Base-by-base conservation (phyloP, 163 green algal species). In the Scenedesmus sp. region DNA sequence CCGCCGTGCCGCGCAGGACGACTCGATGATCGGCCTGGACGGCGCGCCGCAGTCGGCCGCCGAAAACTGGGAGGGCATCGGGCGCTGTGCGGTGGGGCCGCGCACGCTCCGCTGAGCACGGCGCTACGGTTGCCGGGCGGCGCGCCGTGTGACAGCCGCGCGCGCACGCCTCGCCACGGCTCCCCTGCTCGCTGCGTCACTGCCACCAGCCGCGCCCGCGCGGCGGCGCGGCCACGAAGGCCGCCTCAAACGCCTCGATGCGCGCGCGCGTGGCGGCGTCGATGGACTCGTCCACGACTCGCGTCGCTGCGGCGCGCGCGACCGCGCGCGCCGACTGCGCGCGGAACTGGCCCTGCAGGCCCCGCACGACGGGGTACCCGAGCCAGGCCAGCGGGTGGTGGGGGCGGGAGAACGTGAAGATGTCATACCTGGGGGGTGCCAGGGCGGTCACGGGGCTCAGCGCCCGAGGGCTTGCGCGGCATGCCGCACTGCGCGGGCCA, bases 301-400 rank as follows among this genome's bases (percentile, higher is more conserved):
- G n/a, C n/a, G 58, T 7, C 26, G 75, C 75, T 62, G 75, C 65
- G 33, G 75, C 64, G 24, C 75, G 44, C 13, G 50, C 31, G 56
- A 95, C 78, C 3, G 84, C 82, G 10, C 60, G 60, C 33, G 84
- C 83, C 13, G 85, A 91, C 14, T 95, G 81, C 3, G 48, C 9
- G 2, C 74, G 77, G 66, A 96, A 97, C 28, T 74, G 84, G 10
- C 70, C 60, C 78, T 97, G 93, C 78, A 91, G 89, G 22, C 85
- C 56, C 9, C 91, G 76, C 39, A 93, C 82, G 0, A 95, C 44
- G 0, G 91, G 91, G 75, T 93, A 94, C 13, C 75, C 83, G 3
- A 89, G 29, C 2, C 78, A 29, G 3, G 90, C 84, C 26, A 96
- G 56, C 3, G 85, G 80, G 60, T 92, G 91, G 15, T 84, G 86